Conservation (phyloP, 2,329 filamentous ascomycete species). For the Chalaropsis ovoidea region DNA sequence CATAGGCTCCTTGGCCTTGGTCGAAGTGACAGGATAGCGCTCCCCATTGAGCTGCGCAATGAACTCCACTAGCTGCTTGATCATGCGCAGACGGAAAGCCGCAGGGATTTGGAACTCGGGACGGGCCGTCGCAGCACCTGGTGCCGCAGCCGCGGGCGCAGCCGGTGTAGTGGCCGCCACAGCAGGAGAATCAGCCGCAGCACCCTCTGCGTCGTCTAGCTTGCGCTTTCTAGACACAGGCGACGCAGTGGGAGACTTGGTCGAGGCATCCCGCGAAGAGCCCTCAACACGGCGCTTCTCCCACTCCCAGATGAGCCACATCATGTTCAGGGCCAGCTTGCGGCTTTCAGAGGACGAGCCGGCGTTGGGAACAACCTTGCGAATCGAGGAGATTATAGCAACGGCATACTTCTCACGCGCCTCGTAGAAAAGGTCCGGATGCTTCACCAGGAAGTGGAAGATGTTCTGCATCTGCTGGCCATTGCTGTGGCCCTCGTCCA, state of each 20-base stretch:
- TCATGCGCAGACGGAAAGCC: slow-evolving; percentile 62
- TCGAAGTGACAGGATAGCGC: slow-evolving; percentile 65
- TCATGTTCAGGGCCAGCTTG: slow-evolving; percentile 80
- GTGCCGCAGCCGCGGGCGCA: neutral
- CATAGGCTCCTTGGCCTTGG: slow-evolving; percentile 50
- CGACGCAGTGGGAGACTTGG: slow-evolving; percentile 38
- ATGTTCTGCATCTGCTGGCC: slow-evolving; percentile 93
- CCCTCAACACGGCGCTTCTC: slow-evolving; percentile 71
- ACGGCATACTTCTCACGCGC: slow-evolving; percentile 83
- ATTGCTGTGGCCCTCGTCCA: slow-evolving; percentile 81
- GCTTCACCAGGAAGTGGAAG: slow-evolving; percentile 89
- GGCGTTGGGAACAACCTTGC: slow-evolving; percentile 74
- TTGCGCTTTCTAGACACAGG: slow-evolving; percentile 66
- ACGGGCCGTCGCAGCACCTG: slow-evolving; percentile 30
- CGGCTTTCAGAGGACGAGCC: slow-evolving; percentile 86
- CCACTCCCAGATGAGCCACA: slow-evolving; percentile 86
- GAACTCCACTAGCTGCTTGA: slow-evolving; percentile 93
- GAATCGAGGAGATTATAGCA: slow-evolving; percentile 76
- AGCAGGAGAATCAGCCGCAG: slow-evolving; percentile 14
- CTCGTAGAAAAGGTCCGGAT: slow-evolving; percentile 90
- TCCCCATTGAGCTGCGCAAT: slow-evolving; percentile 75
- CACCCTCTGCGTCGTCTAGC: slow-evolving; percentile 48
- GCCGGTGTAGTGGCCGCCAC: neutral
- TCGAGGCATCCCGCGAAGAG: slow-evolving; percentile 30
- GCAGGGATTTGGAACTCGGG: slow-evolving; percentile 59